Conservation (phyloP, 768 basidiomycete genomes). For the Glaciozyma martinii region DNA sequence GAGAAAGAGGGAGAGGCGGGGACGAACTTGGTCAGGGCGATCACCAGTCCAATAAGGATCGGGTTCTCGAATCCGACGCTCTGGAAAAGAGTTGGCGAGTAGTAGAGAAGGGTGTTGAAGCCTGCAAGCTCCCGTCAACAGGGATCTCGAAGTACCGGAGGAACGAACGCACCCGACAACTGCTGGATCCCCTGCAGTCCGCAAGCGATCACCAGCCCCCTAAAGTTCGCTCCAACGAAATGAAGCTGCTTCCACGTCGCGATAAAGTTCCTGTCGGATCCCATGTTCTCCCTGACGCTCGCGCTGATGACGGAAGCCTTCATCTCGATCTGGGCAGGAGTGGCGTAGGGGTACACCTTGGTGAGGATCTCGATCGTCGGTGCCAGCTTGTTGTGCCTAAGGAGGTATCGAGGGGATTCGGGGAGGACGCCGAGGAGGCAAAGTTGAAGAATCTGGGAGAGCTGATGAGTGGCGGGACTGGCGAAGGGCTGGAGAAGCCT, state of each 20-base stretch:
- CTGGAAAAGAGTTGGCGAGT: conserved; percentile 68
- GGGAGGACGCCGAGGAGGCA: conserved; percentile 41
- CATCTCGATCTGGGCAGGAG: conserved; percentile 54
- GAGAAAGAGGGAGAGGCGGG: background rate
- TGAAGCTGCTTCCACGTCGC: conserved; percentile 28
- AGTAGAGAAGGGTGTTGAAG: conserved; percentile 62
- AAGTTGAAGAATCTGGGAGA: conserved; percentile 12
- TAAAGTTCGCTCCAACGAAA: conserved; percentile 28
- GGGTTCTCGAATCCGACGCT: conserved; percentile 74
- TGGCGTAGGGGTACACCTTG: conserved; percentile 62
- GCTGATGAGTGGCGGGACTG: background rate
- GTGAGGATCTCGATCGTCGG: conserved; percentile 51
- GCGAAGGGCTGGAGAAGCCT: conserved; percentile 1
- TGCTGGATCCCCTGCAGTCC: conserved; percentile 79
- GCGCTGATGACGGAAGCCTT: conserved; percentile 57
- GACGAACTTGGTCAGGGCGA: conserved; percentile 24
- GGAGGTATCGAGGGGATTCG: conserved; percentile 65
- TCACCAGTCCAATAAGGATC: conserved; percentile 60
- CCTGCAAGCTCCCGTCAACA: background rate
- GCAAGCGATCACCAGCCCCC: conserved; percentile 53
- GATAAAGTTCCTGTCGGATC: conserved; percentile 50
- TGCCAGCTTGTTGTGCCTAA: conserved; percentile 49
- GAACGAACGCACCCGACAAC: conserved; percentile 50
- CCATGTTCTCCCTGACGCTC: conserved; percentile 50
- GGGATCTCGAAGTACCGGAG: too few species aligned